phyloP scores from a whole-genome alignment of 2,329 filamentous ascomycete genomes.

The Botrytis deweyae region DNA sequence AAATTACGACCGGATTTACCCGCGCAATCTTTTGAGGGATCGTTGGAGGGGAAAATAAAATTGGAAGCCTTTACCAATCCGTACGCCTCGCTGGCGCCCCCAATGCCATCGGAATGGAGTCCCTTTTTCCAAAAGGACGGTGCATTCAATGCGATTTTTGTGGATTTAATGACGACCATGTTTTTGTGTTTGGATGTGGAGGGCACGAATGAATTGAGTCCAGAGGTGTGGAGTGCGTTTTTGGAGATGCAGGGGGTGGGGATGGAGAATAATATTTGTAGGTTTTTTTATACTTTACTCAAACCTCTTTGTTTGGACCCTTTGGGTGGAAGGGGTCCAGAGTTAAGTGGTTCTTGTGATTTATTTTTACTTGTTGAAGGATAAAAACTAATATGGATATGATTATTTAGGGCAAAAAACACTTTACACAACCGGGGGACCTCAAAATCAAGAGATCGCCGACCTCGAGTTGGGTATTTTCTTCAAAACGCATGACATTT shows the following conservation, averaged over 20 bases:
- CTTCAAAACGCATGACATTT: conserved; percentile 28
- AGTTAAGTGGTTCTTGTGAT: background rate
- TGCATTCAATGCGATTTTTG: conserved; percentile 29
- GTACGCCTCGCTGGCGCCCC: background rate
- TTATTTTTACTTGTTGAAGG: background rate
- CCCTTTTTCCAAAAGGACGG: conserved; percentile 29
- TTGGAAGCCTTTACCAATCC: conserved; percentile 8
- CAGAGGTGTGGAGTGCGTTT: conserved; percentile 32
- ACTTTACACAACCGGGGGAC: conserved; percentile 22
- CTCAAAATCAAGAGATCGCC: conserved; percentile 30
- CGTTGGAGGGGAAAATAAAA: background rate
- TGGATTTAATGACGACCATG: conserved; percentile 33
- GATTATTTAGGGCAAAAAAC: conserved; percentile 29
- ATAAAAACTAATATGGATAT: background rate
- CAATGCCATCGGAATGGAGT: conserved; percentile 29
- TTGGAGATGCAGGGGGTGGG: conserved; percentile 31
- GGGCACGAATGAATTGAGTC: conserved; percentile 30
- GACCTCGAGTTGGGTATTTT: conserved; percentile 33
- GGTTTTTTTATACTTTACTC: conserved; percentile 12
- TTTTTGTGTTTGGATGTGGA: conserved; percentile 31
- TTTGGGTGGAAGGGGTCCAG: background rate
- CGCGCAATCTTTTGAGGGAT: background rate
- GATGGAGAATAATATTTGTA: conserved; percentile 30
- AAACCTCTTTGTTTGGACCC: background rate
- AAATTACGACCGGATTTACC: background rate